Evolutionary conservation across 345 rosid genomes (phyloP).

Genomic region (Linum usitatissimum): DNA sequence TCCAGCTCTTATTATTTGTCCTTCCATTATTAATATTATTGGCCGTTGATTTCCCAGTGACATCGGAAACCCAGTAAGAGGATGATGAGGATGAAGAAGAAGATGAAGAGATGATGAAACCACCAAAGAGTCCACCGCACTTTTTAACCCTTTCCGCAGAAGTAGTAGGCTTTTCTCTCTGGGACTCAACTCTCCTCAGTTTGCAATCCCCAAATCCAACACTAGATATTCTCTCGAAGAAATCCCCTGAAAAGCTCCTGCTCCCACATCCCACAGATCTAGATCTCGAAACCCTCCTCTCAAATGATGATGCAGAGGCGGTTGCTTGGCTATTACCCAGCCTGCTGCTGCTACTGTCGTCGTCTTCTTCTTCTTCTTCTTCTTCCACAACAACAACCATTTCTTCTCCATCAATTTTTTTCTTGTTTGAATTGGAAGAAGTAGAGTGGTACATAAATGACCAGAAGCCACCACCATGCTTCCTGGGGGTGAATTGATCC

Average conservation of each 20-base stretch:
- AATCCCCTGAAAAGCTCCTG: conserved; percentile 94
- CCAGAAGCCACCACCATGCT: conserved; percentile 62
- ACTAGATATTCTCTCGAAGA: conserved; percentile 90
- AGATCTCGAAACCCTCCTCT: conserved; percentile 92
- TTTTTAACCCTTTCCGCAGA: conserved; percentile 43
- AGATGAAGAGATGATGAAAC: conserved; percentile 67
- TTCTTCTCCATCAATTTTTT: conserved; percentile 15
- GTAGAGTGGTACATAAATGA: conserved; percentile 62
- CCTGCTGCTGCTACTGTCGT: conserved; percentile 21
- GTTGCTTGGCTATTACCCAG: conserved; percentile 24
- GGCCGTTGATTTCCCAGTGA: conserved; percentile 32
- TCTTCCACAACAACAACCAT: conserved; percentile 34
- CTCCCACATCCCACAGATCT: conserved; percentile 99
- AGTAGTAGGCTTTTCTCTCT: conserved; percentile 47
- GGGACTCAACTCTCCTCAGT: conserved; percentile 87
- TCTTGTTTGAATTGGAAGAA: conserved; percentile 27
- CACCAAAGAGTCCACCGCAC: conserved; percentile 93
- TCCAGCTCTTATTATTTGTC: conserved; percentile 47
- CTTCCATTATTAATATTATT: conserved; percentile 15
- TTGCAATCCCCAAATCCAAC: conserved; percentile 91
- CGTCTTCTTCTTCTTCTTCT: conserved; percentile 51
- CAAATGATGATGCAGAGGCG: conserved; percentile 44
- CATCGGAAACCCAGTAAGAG: conserved; percentile 55
- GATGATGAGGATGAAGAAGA: conserved; percentile 56
- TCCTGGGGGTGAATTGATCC: conserved; percentile 49